These are phyloP conservation scores for Exserohilum rostratum DNA, from an alignment of 2,329 filamentous ascomycete species.

Conservation along the genomic window DNA sequence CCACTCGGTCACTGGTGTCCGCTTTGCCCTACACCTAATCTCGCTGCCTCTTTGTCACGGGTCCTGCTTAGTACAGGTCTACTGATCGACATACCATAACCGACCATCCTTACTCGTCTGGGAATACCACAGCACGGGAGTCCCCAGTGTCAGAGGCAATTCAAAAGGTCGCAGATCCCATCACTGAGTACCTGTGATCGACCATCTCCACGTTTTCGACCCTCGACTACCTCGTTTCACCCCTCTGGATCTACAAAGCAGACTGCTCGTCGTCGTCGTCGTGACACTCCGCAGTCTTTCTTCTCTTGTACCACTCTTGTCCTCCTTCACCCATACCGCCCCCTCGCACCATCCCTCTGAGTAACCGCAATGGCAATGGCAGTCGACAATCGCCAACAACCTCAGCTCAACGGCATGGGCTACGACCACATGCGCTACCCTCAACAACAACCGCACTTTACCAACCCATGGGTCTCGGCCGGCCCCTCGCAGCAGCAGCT, in stretches of 20 bases:
- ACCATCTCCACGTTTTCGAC: constrained; percentile 56
- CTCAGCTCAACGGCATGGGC: constrained; percentile 69
- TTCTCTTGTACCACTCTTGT: constrained; percentile 28
- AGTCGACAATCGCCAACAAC: constrained; percentile 82
- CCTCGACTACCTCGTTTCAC: constrained; percentile 46
- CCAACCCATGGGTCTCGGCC: constrained; percentile 81
- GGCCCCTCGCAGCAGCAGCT: constrained; percentile 62
- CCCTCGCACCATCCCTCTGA: background rate
- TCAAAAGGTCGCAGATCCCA: constrained; percentile 58
- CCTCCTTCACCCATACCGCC: background rate
- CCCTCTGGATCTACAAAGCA: constrained; percentile 29
- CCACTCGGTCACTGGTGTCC: constrained; percentile 41
- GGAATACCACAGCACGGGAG: constrained; percentile 41
- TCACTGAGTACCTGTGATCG: constrained; percentile 53
- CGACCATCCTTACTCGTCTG: constrained; percentile 45
- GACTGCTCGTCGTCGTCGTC: constrained; percentile 30
- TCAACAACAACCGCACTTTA: constrained; percentile 71
- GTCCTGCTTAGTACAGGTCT: constrained; percentile 41
- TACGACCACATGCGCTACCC: constrained; percentile 81
- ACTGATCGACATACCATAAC: constrained; percentile 47
- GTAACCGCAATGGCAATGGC: constrained; percentile 81
- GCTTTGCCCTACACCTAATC: constrained; percentile 40
- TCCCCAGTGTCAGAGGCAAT: constrained; percentile 47
- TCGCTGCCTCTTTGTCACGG: constrained; percentile 47
- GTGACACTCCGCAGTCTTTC: constrained; percentile 35